Evolutionary conservation across 73 alveolate genomes (phyloP), one percentile per base, ranked within the genome.

Genomic region (Blepharisma stoltei): DNA sequence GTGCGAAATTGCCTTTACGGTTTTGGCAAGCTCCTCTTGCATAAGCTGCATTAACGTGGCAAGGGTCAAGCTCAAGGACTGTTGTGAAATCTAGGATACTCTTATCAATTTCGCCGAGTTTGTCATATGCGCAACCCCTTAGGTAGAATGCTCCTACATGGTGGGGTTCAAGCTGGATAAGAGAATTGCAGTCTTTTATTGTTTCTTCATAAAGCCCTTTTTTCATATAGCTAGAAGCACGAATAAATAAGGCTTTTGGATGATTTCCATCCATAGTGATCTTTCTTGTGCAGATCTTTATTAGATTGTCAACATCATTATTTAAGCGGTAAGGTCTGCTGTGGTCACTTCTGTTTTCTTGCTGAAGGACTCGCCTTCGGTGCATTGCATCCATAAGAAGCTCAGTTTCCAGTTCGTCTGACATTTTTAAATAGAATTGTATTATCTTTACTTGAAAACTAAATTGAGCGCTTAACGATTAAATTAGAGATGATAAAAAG

Each of bases 1-100:
- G 87, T n/a, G 93, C 94, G 69, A 86, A 96, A 81, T 92, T 91
- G 8, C 97, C 97, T 81, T 92, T 86, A 80, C 94, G 90, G 84
- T 96, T 96, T 71, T 90, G 90, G 23, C 97, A 88, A 7, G 99
- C 98, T 20, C 98, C 99, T 55, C 98, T 84, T 6, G 95, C 95
- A 86, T 81, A 96, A 49, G 95, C 95, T 6, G 98, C 98, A 83
- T 96, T 96, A 18, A 95, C 92, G 80, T 95, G 97, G 60, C 88
- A 88, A 6, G 97, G 98, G 45, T 95, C 98, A 32, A 94, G 67
- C 76, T 84, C 93, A 8, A 95, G 81, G 8, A 96, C 96, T 54
- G 84, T 84, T 18, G 99, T 81, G 65, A 89, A 94, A 78, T 92
- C 96, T 49, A 82, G 86, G 50, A 95, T 88, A 73, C 97, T 91